phyloP scores from a whole-genome alignment of 371 early-diverging fungal genomes.

The Rhizopus microsporus region DNA sequence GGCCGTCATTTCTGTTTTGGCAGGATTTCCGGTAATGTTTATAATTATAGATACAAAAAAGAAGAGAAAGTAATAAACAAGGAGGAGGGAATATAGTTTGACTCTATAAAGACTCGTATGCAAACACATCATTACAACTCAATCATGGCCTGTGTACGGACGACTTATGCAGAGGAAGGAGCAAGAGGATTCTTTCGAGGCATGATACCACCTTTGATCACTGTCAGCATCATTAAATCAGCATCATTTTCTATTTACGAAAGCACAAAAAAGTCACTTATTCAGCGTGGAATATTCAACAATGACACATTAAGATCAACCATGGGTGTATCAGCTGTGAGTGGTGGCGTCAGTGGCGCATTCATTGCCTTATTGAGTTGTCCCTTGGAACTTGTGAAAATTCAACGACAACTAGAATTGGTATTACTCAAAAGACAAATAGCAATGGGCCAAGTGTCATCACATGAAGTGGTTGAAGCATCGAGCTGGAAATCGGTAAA shows the following conservation, averaged over 20 bases:
- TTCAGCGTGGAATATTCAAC: conserved; percentile 25
- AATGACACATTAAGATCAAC: conserved; percentile 40
- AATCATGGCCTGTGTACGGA: conserved; percentile 63
- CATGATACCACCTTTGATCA: conserved; percentile 74
- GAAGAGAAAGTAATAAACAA: conserved; percentile 2
- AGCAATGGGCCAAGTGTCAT: conserved; percentile 18
- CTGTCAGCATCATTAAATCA: conserved; percentile 74
- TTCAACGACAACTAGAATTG: conserved; percentile 74
- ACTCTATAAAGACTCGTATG: conserved; percentile 82
- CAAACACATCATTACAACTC: conserved; percentile 75
- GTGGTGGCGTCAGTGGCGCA: conserved; percentile 69
- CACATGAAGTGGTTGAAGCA: conserved; percentile 11
- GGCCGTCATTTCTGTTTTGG: conserved; percentile 58
- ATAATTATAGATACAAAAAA: neutral
- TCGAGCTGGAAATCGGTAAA: conserved; percentile 52
- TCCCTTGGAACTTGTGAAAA: conserved; percentile 80
- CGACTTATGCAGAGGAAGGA: conserved; percentile 74
- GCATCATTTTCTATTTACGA: conserved; percentile 79
- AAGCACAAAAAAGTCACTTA: conserved; percentile 42
- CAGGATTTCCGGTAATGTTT: conserved; percentile 58
- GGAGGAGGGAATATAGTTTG: conserved; percentile 49
- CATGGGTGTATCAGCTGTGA: conserved; percentile 52
- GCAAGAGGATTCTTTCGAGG: conserved; percentile 74
- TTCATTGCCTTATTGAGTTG: conserved; percentile 70
- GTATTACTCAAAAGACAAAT: conserved; percentile 48